These are phyloP conservation scores for Ceratocystiopsis brevicomis DNA, from an alignment of 2,329 filamentous ascomycete species.

Conservation along the genomic window DNA sequence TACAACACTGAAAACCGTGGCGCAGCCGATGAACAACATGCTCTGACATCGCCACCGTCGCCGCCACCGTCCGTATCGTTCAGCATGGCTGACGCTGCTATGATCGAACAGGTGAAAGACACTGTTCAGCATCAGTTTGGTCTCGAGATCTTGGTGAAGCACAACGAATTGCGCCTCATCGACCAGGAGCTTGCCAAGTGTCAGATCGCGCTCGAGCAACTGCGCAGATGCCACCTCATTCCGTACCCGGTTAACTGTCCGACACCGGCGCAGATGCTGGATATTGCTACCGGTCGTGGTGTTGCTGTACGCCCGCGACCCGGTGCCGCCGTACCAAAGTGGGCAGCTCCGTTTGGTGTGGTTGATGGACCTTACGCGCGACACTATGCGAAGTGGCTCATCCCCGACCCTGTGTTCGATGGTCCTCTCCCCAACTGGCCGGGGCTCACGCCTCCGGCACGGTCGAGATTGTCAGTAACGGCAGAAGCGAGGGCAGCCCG, in stretches of 20 bases:
- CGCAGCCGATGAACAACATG: background rate
- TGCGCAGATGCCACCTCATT: conserved; percentile 80
- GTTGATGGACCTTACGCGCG: conserved; percentile 81
- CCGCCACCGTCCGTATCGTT: conserved; percentile 6
- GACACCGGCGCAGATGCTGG: conserved; percentile 46
- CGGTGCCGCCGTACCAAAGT: conserved; percentile 49
- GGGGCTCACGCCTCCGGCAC: conserved; percentile 19
- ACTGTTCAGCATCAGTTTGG: conserved; percentile 73
- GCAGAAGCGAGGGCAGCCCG: conserved; percentile 62
- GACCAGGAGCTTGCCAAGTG: conserved; percentile 94
- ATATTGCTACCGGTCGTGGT: conserved; percentile 58
- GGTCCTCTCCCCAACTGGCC: conserved; percentile 34
- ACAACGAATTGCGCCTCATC: conserved; percentile 82
- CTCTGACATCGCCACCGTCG: conserved; percentile 5
- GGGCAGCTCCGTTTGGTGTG: conserved; percentile 78
- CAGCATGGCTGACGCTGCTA: conserved; percentile 8
- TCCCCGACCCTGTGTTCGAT: conserved; percentile 76
- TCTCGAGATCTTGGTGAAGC: conserved; percentile 81
- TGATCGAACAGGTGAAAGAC: conserved; percentile 41
- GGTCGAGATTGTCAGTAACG: conserved; percentile 25
- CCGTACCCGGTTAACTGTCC: conserved; percentile 62
- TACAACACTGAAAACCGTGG: no score
- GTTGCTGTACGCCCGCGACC: conserved; percentile 42
- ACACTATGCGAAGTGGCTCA: conserved; percentile 90
- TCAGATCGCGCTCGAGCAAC: conserved; percentile 78